Evolutionary conservation across 2,329 filamentous ascomycete genomes (phyloP), one percentile per base, ranked within the genome.

Genomic region (Ophiostoma sp.): DNA sequence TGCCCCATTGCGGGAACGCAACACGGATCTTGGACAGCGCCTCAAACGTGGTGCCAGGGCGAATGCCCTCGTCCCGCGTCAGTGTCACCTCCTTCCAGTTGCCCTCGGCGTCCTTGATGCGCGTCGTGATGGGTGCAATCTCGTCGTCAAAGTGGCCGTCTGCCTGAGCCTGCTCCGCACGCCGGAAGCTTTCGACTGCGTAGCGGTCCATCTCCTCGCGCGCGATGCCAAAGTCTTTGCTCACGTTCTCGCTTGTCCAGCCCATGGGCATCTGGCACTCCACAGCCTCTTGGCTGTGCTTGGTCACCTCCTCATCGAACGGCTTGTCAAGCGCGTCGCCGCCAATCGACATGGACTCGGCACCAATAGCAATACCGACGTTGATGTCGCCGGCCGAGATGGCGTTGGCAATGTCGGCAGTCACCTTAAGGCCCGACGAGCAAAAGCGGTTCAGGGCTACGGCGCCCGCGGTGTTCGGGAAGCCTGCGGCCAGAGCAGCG

Each of bases 251-350:
- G 70, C 90, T 94, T 2, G 95, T 99, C 86, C 96, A 96, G 36
- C 95, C 95, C 95, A 99, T 99, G 73, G 94, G 91, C 84, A 93
- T 87, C 87, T 94, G 87, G 83, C 93, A 95, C 81, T 98, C 94
- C 64, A 79, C 79, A 0, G 92, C 86, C 76, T 97, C 92, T 77
- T 92, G 89, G 80, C 85, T 90, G 75, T 84, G 81, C 73, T 81
- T 77, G 64, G 91, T 81, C 70, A 98, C 87, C 71, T 89, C 87
- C 72, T 89, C 87, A 77, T 92, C 88, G 79, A 97, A 95, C 4
- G 90, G 88, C 71, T 86, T 79, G 62, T 88, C 86, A 49, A 92
- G 60, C 36, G 84, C 79, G 76, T 93, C 91, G 66, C 89, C 89
- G 70, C 87, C 87, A 5, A 82, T 79, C 5, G 88, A 89, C 95